Conservation (phyloP, 2,329 filamentous ascomycete species). For the Phaeosphaeriaceae sp. region DNA sequence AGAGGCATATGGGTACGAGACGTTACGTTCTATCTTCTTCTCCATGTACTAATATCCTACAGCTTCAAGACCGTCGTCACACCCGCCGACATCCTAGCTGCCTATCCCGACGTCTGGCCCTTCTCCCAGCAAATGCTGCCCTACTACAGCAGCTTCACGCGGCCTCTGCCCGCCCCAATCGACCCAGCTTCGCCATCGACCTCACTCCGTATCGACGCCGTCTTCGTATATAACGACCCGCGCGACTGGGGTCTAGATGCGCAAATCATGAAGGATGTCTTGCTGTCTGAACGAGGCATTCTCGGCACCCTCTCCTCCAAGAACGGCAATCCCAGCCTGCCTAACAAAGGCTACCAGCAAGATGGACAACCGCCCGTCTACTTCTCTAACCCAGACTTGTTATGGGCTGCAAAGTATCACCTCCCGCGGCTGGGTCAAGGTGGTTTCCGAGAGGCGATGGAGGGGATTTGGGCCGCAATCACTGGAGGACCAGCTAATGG, state of each 20-base stretch:
- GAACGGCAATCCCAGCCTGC: conserved; percentile 70
- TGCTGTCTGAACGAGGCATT: conserved; percentile 79
- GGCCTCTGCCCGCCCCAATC: conserved; percentile 63
- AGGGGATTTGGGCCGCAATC: conserved; percentile 77
- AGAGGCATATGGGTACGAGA: conserved; percentile 56
- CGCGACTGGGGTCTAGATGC: conserved; percentile 94
- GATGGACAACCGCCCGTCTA: conserved; percentile 82
- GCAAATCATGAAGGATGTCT: conserved; percentile 81
- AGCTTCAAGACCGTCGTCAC: conserved; percentile 74
- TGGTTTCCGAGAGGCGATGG: conserved; percentile 82
- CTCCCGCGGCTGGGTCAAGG: conserved; percentile 90
- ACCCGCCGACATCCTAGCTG: conserved; percentile 80
- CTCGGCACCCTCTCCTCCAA: conserved; percentile 79
- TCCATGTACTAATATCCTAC: conserved; percentile 6
- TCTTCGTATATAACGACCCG: conserved; percentile 95
- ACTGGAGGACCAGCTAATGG: conserved; percentile 66
- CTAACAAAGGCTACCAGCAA: conserved; percentile 80
- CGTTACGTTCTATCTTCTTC: background rate
- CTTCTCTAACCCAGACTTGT: conserved; percentile 89
- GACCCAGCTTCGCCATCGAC: conserved; percentile 55
- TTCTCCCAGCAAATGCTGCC: conserved; percentile 73
- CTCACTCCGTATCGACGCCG: conserved; percentile 80
- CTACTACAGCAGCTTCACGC: conserved; percentile 66
- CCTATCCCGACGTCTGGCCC: conserved; percentile 80
- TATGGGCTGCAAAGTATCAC: conserved; percentile 87